Percentiles rank a stretch among this genome's conserved stretches.
These are phyloP conservation scores for Fistulinella cinereoalba DNA, from an alignment of 1,284 basidiomycete genomes.

Conservation along the genomic window DNA sequence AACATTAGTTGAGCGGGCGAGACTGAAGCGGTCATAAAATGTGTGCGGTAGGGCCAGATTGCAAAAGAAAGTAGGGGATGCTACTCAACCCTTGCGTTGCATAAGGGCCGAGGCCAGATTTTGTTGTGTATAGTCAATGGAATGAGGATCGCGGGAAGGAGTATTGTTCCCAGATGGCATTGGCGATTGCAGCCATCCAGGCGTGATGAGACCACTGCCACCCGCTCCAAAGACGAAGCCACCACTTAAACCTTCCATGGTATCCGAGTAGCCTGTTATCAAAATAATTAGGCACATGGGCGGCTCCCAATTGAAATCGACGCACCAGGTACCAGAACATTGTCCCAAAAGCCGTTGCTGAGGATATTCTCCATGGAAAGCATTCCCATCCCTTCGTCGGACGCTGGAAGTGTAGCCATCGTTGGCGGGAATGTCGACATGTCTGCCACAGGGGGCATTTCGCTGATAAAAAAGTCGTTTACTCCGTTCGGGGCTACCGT, in stretches of 20 bases:
- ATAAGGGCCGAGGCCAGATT: conserved; percentile 23
- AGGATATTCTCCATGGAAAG: conserved; percentile 79
- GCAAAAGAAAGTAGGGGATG: neutral
- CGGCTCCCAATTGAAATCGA: conserved; percentile 10
- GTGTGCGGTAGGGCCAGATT: conserved; percentile 3
- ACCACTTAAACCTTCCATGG: conserved; percentile 74
- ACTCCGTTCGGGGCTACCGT: conserved; percentile 20
- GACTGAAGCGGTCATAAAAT: neutral
- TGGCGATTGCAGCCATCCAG: conserved; percentile 34
- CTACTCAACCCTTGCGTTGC: conserved; percentile 29
- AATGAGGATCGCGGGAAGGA: conserved; percentile 22
- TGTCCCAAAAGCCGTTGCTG: conserved; percentile 79
- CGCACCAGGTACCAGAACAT: conserved; percentile 76
- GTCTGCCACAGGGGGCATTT: conserved; percentile 78
- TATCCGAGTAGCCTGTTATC: conserved; percentile 64
- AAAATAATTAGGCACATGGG: conserved; percentile 11
- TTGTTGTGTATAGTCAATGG: conserved; percentile 30
- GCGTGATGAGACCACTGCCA: conserved; percentile 54
- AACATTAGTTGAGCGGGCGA: conserved; percentile 6
- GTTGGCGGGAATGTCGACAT: conserved; percentile 80
- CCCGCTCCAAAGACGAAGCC: conserved; percentile 80
- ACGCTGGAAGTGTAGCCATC: conserved; percentile 56
- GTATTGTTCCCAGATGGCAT: conserved; percentile 33
- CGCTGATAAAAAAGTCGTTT: conserved; percentile 66
- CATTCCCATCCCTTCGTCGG: conserved; percentile 48